phyloP scores from a whole-genome alignment of 768 basidiomycete species.

The Paxillus rubicundulus region DNA sequence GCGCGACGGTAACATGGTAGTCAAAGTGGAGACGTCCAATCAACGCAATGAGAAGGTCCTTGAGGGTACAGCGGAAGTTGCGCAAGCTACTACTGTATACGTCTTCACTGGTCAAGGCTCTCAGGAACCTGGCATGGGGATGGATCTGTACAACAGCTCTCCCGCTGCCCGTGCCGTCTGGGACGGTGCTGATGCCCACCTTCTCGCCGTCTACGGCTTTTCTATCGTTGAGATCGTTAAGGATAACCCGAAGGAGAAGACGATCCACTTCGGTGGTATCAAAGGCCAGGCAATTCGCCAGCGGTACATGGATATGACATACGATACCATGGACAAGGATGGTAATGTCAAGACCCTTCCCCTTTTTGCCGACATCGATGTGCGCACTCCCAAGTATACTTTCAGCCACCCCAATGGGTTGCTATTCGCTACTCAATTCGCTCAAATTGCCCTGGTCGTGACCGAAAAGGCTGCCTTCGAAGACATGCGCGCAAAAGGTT shows the following conservation, averaged over 20 bases:
- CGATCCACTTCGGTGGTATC: slow-evolving; percentile 98
- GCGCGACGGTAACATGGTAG: slow-evolving; percentile 90
- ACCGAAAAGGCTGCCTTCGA: slow-evolving; percentile 99
- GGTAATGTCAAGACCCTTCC: slow-evolving; percentile 95
- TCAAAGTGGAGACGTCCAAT: slow-evolving; percentile 86
- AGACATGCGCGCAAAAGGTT: slow-evolving; percentile 95
- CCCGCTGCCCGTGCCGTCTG: slow-evolving; percentile 95
- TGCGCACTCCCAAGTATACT: slow-evolving; percentile 94
- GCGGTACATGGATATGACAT: slow-evolving; percentile 99
- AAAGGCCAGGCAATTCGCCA: slow-evolving; percentile 98
- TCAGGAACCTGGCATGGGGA: slow-evolving; percentile 98
- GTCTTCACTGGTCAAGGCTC: slow-evolving; percentile 99
- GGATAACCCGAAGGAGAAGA: slow-evolving; percentile 97
- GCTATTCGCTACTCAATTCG: slow-evolving; percentile 97
- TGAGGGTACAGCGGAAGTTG: slow-evolving; percentile 88
- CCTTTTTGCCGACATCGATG: slow-evolving; percentile 92
- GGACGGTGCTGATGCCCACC: slow-evolving; percentile 93
- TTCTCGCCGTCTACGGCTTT: slow-evolving; percentile 95
- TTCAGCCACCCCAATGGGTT: slow-evolving; percentile 96
- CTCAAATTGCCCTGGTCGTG: slow-evolving; percentile 96
- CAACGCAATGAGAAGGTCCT: slow-evolving; percentile 87
- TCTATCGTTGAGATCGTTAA: slow-evolving; percentile 99
- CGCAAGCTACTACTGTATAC: slow-evolving; percentile 89
- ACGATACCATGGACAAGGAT: slow-evolving; percentile 95
- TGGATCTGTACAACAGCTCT: slow-evolving; percentile 93